Evolutionary conservation across 768 basidiomycete genomes (phyloP).

Genomic region (Termitomyces titanicus): DNA sequence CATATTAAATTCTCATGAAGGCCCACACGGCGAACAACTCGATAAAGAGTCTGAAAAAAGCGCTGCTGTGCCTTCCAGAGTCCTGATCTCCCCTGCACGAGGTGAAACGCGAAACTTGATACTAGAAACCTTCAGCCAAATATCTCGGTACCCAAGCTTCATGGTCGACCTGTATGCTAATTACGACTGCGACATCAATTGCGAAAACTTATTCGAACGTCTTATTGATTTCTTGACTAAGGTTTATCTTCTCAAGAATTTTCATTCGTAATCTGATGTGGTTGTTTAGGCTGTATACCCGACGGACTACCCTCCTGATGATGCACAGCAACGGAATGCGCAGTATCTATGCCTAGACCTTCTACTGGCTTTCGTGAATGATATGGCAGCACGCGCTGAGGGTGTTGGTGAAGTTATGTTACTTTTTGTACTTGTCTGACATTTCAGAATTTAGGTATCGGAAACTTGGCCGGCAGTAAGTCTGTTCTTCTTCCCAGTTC

Average conservation of each 20-base stretch:
- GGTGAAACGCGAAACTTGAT: slow-evolving; percentile 88
- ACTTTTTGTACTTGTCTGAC: slow-evolving; percentile 8
- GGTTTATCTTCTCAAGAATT: slow-evolving; percentile 37
- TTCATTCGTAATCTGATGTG: background rate
- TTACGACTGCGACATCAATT: slow-evolving; percentile 96
- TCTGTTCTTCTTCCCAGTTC: slow-evolving; percentile 7
- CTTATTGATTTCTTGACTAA: slow-evolving; percentile 85
- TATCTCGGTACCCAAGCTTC: slow-evolving; percentile 82
- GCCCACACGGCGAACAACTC: slow-evolving; percentile 25
- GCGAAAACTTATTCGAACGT: slow-evolving; percentile 93
- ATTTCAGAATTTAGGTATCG: slow-evolving; percentile 28
- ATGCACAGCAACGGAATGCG: slow-evolving; percentile 67
- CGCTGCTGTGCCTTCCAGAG: slow-evolving; percentile 46
- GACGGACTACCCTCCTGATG: slow-evolving; percentile 52
- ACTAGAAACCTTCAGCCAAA: slow-evolving; percentile 79
- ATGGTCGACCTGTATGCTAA: slow-evolving; percentile 96
- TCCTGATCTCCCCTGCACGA: slow-evolving; percentile 70
- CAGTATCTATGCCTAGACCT: slow-evolving; percentile 90
- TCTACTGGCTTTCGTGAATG: slow-evolving; percentile 80
- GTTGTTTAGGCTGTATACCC: slow-evolving; percentile 76
- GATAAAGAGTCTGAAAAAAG: slow-evolving; percentile 45
- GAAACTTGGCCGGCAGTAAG: slow-evolving; percentile 66
- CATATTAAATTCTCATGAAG: slow-evolving; percentile 35
- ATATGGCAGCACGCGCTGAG: slow-evolving; percentile 71
- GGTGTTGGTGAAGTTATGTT: slow-evolving; percentile 31